Evolutionary conservation across 768 basidiomycete species (phyloP).

Genomic region (Leucosporidium yakuticum): DNA sequence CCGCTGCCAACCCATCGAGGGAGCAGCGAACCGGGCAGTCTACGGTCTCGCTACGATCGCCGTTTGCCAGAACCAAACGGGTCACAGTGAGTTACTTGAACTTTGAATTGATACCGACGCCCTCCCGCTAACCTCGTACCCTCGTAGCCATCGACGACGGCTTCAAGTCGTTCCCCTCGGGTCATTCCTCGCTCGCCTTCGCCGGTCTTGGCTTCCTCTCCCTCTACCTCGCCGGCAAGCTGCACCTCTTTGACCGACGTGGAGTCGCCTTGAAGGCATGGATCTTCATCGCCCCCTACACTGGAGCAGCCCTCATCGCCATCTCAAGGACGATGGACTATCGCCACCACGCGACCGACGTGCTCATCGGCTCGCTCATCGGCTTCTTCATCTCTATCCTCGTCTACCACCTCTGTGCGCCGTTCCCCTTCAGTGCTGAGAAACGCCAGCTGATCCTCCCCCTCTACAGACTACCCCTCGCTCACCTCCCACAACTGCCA

Average conservation of each 20-base stretch:
- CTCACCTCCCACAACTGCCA: slow-evolving; percentile 21
- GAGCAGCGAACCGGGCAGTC: slow-evolving; percentile 56
- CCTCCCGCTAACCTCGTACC: neutral
- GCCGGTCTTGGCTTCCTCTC: slow-evolving; percentile 84
- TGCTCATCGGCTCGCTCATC: slow-evolving; percentile 68
- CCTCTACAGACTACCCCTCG: slow-evolving; percentile 21
- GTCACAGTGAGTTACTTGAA: neutral
- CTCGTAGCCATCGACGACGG: slow-evolving; percentile 20
- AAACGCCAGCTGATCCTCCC: neutral
- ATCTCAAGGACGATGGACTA: slow-evolving; percentile 76
- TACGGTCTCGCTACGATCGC: slow-evolving; percentile 65
- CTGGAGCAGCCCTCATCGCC: slow-evolving; percentile 56
- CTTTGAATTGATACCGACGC: neutral
- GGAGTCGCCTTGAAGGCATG: slow-evolving; percentile 75
- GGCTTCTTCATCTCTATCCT: slow-evolving; percentile 69
- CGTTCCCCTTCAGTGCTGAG: neutral
- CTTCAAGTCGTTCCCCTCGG: slow-evolving; percentile 31
- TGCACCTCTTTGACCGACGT: slow-evolving; percentile 77
- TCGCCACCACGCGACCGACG: slow-evolving; percentile 50
- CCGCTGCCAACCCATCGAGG: slow-evolving; percentile 41
- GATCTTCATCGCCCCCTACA: slow-evolving; percentile 69
- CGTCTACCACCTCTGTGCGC: slow-evolving; percentile 53
- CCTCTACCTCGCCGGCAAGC: slow-evolving; percentile 83
- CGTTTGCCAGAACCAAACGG: slow-evolving; percentile 60
- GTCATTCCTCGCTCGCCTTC: slow-evolving; percentile 58